Conservation (phyloP, 1,139 yeast species). For the Geotrichum phurueaensis region DNA sequence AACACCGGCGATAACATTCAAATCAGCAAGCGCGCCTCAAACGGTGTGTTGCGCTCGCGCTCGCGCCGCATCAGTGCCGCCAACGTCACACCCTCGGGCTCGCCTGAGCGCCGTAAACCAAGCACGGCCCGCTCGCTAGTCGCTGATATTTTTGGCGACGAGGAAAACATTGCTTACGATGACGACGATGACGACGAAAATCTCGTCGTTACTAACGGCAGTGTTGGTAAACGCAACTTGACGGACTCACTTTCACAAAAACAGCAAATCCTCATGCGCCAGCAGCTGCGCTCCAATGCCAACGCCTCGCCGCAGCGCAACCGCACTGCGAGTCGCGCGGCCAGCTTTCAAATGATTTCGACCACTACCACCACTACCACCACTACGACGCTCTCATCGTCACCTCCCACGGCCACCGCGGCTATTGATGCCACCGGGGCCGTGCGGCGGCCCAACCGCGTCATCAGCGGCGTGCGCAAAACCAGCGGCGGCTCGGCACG, state of each 20-base stretch:
- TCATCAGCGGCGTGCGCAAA: slow-evolving; percentile 11
- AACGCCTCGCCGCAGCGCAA: slow-evolving; percentile 1
- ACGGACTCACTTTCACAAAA: slow-evolving; percentile 12
- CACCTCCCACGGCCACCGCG: slow-evolving; percentile 26
- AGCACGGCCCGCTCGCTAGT: neutral
- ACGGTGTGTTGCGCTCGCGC: slow-evolving; percentile 1
- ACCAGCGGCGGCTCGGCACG: slow-evolving; percentile 1
- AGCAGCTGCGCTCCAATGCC: slow-evolving; percentile 9
- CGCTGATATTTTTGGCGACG: slow-evolving; percentile 3
- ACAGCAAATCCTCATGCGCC: slow-evolving; percentile 12
- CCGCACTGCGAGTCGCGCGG: slow-evolving; percentile 18
- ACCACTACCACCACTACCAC: slow-evolving; percentile 48
- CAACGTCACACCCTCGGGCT: slow-evolving; percentile 9
- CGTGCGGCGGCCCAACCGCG: slow-evolving; percentile 7
- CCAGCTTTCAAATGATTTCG: slow-evolving; percentile 44
- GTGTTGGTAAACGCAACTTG: slow-evolving; percentile 5
- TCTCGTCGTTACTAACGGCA: neutral
- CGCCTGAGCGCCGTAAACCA: slow-evolving; percentile 14
- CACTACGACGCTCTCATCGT: slow-evolving; percentile 42
- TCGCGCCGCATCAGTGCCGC: slow-evolving; percentile 7
- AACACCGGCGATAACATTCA: neutral
- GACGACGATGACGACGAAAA: neutral
- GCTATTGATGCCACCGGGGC: neutral
- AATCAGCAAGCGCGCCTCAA: neutral
- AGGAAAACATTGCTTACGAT: neutral